Percentiles rank a stretch among this genome's conserved stretches.
These are phyloP conservation scores for Tagetes erecta DNA, from an alignment of 129 eudicot genomes.

Conservation along the genomic window DNA sequence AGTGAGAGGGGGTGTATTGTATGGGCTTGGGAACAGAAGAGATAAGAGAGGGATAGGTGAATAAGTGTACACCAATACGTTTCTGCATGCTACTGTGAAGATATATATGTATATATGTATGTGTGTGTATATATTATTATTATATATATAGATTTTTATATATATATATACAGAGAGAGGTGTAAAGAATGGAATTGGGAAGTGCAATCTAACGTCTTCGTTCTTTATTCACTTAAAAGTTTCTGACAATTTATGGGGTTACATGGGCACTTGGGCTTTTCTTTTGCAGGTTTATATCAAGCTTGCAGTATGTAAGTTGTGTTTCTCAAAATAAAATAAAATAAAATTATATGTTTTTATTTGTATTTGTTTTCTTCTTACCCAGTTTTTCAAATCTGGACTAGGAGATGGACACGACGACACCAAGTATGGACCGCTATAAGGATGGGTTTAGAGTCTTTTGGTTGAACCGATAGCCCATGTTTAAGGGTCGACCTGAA, in stretches of 20 bases:
- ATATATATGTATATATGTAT: constrained; percentile 1
- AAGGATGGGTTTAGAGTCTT: background rate
- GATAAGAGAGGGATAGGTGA: constrained; percentile 60
- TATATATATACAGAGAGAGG: constrained; percentile 21
- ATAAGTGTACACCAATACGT: constrained; percentile 45
- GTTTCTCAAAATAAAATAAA: background rate
- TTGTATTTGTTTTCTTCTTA: background rate
- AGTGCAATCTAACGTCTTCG: constrained; percentile 49
- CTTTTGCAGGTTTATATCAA: constrained; percentile 30
- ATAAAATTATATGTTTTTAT: background rate
- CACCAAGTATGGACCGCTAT: background rate
- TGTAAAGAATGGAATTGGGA: constrained; percentile 46
- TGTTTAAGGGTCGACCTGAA: too few relatives aligned
- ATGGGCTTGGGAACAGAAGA: constrained; percentile 96
- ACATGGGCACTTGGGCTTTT: constrained; percentile 59
- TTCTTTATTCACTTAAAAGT: constrained; percentile 36
- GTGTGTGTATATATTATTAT: background rate
- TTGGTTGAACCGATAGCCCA: background rate
- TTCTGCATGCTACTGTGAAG: constrained; percentile 43
- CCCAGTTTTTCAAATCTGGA: background rate
- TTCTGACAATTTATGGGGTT: constrained; percentile 69
- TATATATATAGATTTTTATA: background rate
- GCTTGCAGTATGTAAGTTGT: background rate
- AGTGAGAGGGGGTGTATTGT: constrained; percentile 43
- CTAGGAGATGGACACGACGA: background rate